These are phyloP conservation scores for Amanita inopinata DNA, from an alignment of 768 basidiomycete species.

Conservation along the genomic window DNA sequence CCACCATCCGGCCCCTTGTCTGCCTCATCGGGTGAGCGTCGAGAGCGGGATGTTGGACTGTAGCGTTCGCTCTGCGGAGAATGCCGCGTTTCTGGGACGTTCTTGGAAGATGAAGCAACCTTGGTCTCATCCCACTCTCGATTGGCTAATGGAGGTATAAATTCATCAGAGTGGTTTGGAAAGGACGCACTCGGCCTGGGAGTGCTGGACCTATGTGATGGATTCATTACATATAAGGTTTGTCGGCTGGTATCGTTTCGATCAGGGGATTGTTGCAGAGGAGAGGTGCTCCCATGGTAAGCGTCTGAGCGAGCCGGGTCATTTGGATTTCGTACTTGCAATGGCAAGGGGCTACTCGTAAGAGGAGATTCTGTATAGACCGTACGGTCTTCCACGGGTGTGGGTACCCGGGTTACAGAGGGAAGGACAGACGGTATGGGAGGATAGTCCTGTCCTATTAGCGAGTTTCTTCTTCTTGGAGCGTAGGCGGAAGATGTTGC, in stretches of 20 bases:
- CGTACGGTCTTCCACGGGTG: not conserved
- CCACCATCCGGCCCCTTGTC: not conserved
- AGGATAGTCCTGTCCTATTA: not conserved
- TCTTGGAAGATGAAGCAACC: not conserved
- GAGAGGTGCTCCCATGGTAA: not conserved
- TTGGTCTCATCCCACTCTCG: conserved; percentile 2
- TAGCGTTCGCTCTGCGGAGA: not conserved
- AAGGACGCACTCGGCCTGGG: not conserved
- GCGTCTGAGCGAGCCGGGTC: not conserved
- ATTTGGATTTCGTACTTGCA: not conserved
- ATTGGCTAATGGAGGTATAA: conserved; percentile 5
- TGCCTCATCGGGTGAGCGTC: not conserved
- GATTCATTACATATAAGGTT: not conserved
- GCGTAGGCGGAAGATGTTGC: conserved; percentile 28
- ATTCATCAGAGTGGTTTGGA: conserved; percentile 1
- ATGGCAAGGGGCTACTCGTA: conserved; percentile 1
- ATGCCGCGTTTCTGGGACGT: not conserved
- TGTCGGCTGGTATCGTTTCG: not conserved
- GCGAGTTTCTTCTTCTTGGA: not conserved
- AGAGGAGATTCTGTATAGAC: conserved; percentile 3
- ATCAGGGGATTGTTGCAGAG: not conserved
- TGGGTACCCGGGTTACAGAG: not conserved
- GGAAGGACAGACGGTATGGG: not conserved
- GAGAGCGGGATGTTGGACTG: conserved; percentile 2
- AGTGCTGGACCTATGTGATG: not conserved